These are phyloP conservation scores for Lipomyces mesembrius DNA, from an alignment of 805 yeast species.

Conservation along the genomic window DNA sequence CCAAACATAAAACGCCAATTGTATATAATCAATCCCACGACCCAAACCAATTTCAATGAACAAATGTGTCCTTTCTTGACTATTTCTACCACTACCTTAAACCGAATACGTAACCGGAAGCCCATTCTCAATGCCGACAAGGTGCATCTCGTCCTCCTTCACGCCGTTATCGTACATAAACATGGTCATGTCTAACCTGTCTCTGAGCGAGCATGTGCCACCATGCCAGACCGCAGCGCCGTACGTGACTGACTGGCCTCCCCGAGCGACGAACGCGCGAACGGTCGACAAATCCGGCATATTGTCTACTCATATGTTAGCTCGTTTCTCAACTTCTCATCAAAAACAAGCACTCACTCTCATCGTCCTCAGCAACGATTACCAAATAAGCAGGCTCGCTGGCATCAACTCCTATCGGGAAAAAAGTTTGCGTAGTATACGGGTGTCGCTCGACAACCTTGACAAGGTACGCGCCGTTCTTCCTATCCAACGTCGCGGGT, in stretches of 20 bases:
- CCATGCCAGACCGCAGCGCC: conserved; percentile 35
- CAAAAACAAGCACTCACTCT: conserved; percentile 46
- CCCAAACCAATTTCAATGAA: background rate
- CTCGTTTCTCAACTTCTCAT: conserved; percentile 37
- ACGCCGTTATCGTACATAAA: conserved; percentile 31
- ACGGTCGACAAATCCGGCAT: conserved; percentile 65
- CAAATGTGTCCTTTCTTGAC: too few species aligned
- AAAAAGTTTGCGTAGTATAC: conserved; percentile 80
- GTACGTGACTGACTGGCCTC: conserved; percentile 81
- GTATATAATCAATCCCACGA: background rate
- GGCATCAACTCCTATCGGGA: conserved; percentile 80
- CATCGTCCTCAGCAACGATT: conserved; percentile 68
- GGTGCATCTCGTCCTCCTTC: conserved; percentile 21
- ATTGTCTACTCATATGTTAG: conserved; percentile 48
- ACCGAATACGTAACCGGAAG: conserved; percentile 10
- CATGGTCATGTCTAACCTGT: conserved; percentile 28
- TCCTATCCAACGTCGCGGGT: conserved; percentile 55
- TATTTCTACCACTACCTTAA: background rate
- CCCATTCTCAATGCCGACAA: conserved; percentile 18
- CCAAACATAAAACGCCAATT: background rate
- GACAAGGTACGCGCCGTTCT: conserved; percentile 50
- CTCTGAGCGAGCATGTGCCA: conserved; percentile 20
- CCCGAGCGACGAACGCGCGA: conserved; percentile 73
- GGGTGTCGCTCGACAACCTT: conserved; percentile 91
- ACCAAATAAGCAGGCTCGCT: conserved; percentile 66